phyloP scores from a whole-genome alignment of 169 alveolate genomes.

The Prorocentrum cordatum region DNA sequence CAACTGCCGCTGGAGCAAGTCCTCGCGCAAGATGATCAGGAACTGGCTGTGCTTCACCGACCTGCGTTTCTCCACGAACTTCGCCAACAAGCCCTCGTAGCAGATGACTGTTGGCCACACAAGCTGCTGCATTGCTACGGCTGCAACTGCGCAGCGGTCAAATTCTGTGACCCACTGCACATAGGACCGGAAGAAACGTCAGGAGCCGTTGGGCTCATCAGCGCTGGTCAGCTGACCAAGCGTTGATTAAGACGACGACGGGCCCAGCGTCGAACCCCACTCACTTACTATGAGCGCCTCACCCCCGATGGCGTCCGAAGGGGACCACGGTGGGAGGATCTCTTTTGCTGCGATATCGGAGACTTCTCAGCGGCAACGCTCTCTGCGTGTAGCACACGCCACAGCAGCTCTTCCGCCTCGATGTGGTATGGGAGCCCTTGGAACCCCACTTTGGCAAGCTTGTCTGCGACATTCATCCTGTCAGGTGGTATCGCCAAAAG shows the following conservation, averaged over 20 bases:
- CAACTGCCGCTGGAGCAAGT: neutral
- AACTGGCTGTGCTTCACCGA: neutral
- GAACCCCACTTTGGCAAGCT: neutral
- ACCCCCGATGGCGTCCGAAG: neutral
- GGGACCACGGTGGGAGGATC: neutral
- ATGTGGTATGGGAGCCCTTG: neutral
- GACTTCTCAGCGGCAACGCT: neutral
- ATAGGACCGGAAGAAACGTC: neutral
- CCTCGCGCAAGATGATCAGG: neutral
- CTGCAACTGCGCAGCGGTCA: neutral
- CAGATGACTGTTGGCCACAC: neutral
- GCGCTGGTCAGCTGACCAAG: neutral
- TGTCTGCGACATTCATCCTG: neutral
- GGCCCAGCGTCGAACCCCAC: neutral
- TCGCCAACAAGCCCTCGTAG: neutral
- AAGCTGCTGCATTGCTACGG: neutral
- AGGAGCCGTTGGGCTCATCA: neutral
- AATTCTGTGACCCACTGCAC: neutral
- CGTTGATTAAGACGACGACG: neutral
- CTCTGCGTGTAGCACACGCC: neutral
- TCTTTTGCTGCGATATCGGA: neutral
- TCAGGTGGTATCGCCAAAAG: no score
- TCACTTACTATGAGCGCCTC: neutral
- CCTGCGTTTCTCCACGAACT: neutral
- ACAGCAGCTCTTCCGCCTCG: neutral